Percentiles rank a stretch among this genome's conserved stretches.
These are phyloP conservation scores for Colletotrichum musicola DNA, from an alignment of 2,329 filamentous ascomycete species.

Conservation along the genomic window DNA sequence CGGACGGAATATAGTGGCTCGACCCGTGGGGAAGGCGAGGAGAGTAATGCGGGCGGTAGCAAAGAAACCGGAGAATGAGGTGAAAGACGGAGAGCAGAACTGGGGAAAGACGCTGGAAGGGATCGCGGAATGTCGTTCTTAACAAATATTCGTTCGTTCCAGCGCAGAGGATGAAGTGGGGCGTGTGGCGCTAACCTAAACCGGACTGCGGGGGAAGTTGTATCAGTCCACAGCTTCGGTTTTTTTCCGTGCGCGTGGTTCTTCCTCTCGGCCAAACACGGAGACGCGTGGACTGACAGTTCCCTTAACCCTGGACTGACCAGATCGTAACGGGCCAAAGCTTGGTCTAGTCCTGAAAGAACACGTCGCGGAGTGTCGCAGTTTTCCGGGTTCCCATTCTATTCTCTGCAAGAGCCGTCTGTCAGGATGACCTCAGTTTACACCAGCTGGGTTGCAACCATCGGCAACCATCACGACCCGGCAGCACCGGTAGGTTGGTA, in stretches of 20 bases:
- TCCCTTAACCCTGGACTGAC: background rate
- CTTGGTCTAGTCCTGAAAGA: background rate
- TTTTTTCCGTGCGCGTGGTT: background rate
- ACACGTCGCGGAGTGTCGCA: constrained; percentile 34
- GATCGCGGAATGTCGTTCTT: constrained; percentile 44
- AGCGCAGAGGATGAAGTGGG: background rate
- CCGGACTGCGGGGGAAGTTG: constrained; percentile 15
- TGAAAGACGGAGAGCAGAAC: constrained; percentile 16
- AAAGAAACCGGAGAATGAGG: background rate
- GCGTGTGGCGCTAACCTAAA: constrained; percentile 5
- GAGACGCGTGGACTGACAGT: constrained; percentile 22
- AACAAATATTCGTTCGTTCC: background rate
- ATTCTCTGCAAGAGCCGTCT: background rate
- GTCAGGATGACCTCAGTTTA: constrained; percentile 11
- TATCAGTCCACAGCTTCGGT: background rate
- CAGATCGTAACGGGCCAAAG: background rate
- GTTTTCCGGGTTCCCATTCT: background rate
- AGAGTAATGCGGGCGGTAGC: background rate
- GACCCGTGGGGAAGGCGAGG: constrained; percentile 6
- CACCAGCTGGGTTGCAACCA: background rate
- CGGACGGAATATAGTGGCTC: background rate
- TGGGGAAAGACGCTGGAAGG: background rate
- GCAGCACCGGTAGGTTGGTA: background rate
- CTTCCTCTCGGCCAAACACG: constrained; percentile 4
- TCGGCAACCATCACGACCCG: constrained; percentile 5